These are phyloP conservation scores for Talaromyces sp. DNA, from an alignment of 2,329 filamentous ascomycete genomes.

Conservation along the genomic window DNA sequence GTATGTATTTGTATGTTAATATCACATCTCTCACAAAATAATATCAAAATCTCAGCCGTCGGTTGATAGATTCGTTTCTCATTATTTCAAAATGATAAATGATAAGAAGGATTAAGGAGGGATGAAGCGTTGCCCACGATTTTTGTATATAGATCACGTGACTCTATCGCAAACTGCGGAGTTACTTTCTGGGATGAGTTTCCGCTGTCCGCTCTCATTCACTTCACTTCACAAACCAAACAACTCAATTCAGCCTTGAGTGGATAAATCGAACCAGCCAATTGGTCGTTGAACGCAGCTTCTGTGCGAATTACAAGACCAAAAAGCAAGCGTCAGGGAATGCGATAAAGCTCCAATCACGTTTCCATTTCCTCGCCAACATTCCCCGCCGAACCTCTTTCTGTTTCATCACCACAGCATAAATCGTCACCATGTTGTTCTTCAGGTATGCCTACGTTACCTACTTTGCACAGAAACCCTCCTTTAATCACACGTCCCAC, in stretches of 20 bases:
- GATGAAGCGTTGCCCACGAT: background rate
- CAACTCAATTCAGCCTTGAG: no score
- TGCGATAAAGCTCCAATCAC: background rate
- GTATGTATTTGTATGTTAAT: slow-evolving; percentile 3
- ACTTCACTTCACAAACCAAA: background rate
- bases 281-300: no score
- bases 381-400: background rate
- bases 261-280: background rate
- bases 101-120: background rate
- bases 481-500: no score
- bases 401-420: background rate
- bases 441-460: slow-evolving; percentile 52
- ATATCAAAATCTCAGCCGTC: background rate
- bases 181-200: background rate
- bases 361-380: background rate
- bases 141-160: background rate
- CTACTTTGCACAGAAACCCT: no score
- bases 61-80: background rate
- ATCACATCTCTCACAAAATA: background rate
- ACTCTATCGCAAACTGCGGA: background rate
- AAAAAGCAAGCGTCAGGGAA: no score
- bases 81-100: background rate
- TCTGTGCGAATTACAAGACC: no score
- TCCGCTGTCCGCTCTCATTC: background rate
- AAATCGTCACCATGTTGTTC: slow-evolving; percentile 45